These are phyloP conservation scores for Nepenthes gracilis DNA, from an alignment of 148 eudicot species.

Conservation along the genomic window DNA sequence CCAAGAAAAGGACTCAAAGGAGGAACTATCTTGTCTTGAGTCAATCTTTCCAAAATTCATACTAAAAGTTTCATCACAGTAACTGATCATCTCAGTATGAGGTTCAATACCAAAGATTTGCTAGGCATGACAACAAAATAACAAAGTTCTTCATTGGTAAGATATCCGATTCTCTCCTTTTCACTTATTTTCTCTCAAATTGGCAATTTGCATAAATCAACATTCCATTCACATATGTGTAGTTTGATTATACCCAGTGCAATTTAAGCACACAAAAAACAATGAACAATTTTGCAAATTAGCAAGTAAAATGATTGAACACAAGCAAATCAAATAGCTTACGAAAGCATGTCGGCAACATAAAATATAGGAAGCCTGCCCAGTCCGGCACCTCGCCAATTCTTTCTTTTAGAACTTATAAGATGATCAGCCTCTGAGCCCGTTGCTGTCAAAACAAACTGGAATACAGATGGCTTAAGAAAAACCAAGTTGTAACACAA, in stretches of 20 bases:
- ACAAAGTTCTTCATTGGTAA: no score
- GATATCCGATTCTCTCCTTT: no score
- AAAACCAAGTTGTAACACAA: slow-evolving; percentile 2
- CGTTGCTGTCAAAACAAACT: slow-evolving; percentile 93
- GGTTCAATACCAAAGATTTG: no score
- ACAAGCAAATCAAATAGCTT: slow-evolving; percentile 22
- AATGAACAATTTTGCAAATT: background rate
- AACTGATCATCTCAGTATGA: no score
- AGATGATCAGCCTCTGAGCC: slow-evolving; percentile 76
- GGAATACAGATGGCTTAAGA: slow-evolving; percentile 4
- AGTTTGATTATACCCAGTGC: background rate
- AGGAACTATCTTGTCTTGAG: no score
- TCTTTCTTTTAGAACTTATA: slow-evolving; percentile 49
- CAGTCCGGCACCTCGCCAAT: slow-evolving; percentile 63
- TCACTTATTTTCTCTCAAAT: no score
- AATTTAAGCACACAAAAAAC: background rate
- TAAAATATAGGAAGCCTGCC: slow-evolving; percentile 85
- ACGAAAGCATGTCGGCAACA: slow-evolving; percentile 69
- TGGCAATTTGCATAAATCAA: no score
- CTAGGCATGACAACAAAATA: no score
- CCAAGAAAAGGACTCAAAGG: no score
- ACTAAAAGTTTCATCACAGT: no score
- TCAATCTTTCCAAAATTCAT: no score
- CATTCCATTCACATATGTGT: no score
- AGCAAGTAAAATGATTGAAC: background rate